phyloP scores from a whole-genome alignment of 306 rosid genomes.

The Lathyrus tuberosus region DNA sequence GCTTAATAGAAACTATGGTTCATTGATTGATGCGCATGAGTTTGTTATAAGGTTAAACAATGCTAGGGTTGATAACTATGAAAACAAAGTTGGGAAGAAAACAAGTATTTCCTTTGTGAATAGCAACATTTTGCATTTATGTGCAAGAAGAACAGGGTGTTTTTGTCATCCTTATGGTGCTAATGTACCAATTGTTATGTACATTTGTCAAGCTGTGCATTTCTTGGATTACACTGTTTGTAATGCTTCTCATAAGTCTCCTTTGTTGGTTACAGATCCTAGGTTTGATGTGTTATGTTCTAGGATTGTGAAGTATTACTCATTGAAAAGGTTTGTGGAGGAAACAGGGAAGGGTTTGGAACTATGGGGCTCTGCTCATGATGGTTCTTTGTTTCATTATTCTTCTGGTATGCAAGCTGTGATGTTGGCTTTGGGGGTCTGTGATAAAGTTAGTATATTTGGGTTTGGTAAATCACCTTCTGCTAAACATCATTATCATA shows the following conservation, averaged over 20 bases:
- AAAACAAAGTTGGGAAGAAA: slow-evolving; percentile 75
- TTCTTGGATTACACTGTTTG: slow-evolving; percentile 82
- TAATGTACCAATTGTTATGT: slow-evolving; percentile 75
- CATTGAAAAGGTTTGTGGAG: slow-evolving; percentile 77
- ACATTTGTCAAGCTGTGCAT: slow-evolving; percentile 88
- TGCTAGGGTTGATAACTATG: slow-evolving; percentile 60
- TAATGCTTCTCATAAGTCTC: slow-evolving; percentile 71
- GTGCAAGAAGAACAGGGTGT: slow-evolving; percentile 83
- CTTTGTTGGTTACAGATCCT: slow-evolving; percentile 79
- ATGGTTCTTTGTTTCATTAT: slow-evolving; percentile 78
- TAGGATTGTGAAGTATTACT: slow-evolving; percentile 89
- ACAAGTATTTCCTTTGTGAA: slow-evolving; percentile 84
- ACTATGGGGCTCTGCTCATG: slow-evolving; percentile 75
- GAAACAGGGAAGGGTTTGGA: slow-evolving; percentile 67
- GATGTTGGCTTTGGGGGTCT: slow-evolving; percentile 85
- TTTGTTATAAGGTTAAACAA: slow-evolving; percentile 83
- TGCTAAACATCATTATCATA: slow-evolving; percentile 92
- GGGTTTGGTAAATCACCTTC: slow-evolving; percentile 85
- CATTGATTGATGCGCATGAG: slow-evolving; percentile 74
- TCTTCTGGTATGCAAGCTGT: slow-evolving; percentile 98
- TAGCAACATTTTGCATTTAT: slow-evolving; percentile 86
- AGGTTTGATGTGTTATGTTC: slow-evolving; percentile 75
- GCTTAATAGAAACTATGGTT: slow-evolving; percentile 64
- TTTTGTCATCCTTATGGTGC: slow-evolving; percentile 88
- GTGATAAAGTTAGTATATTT: slow-evolving; percentile 79